Evolutionary conservation across 1,284 basidiomycete genomes (phyloP), one percentile per base, ranked within the genome.

Genomic region (Fomitiporia mediterranea): DNA sequence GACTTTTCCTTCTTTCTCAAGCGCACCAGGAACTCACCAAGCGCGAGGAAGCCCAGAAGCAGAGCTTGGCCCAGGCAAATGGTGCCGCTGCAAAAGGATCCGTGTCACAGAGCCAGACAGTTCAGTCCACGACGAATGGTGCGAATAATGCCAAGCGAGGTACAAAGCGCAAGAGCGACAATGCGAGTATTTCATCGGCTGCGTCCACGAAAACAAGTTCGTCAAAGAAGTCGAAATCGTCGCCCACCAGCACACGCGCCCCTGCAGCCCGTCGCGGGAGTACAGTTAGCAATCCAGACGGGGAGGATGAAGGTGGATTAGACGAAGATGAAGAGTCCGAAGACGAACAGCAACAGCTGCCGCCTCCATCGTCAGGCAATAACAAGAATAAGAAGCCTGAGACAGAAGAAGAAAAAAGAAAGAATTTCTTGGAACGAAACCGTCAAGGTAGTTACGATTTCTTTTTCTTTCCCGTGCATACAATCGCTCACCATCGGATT

Each of bases 1-100:
- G 94, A 17, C 82, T 98, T 43, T 98, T 95, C 76, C 76, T 98
- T 49, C 83, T 98, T 56, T 90, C 86, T 5, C 93, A 97, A 70
- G 94, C 94, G 21, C 94, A 96, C 67, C 92, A 96, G 68, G 94
- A 97, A 76, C 82, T 97, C 56, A 91, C 91, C n/a, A 96, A 96
- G 75, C 85, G 92, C 23, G 94, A 96, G 67, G 89, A 91, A 68
- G 81, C 82, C 0, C 81, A 84, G 63, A 77, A 79, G 56, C 77
- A 79, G 56, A 79, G 77, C 19, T 67, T 67, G 43, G 72, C 61
- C 50, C 68, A 61, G 40, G 68, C 60, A 63, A 68, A 56, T 61
- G 66, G 59, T 60, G 15, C 27, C 32, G 7, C 25, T 62, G 52
- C 59, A 66, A 38, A 56, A 69, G 21, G 50, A 65, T n/a, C 67